phyloP scores from a whole-genome alignment of 306 rosid species.

The Quercus rubra region DNA sequence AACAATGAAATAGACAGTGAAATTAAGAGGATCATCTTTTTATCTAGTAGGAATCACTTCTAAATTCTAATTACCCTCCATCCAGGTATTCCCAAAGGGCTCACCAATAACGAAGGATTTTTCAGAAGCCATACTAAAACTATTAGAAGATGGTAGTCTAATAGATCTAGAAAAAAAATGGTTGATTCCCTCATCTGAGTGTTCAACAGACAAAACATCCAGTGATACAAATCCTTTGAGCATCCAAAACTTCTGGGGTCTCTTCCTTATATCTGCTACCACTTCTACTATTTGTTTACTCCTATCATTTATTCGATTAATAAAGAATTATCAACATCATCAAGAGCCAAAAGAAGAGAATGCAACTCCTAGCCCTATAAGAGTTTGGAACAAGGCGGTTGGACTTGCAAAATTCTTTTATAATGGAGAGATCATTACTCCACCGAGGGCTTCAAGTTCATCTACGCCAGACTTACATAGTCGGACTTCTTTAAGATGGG shows the following conservation, averaged over 20 bases:
- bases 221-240: constrained; percentile 24
- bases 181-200: constrained; percentile 20
- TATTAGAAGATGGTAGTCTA: constrained; percentile 39
- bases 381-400: neutral
- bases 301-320: constrained; percentile 17
- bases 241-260: constrained; percentile 50
- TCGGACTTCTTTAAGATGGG: neutral
- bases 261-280: constrained; percentile 47
- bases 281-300: constrained; percentile 52
- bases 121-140: constrained; percentile 47
- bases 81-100: constrained; percentile 70
- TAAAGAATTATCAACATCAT: neutral
- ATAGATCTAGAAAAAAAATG: constrained; percentile 32
- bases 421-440: neutral
- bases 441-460: neutral
- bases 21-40: neutral
- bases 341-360: constrained; percentile 14
- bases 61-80: neutral
- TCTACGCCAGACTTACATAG: neutral
- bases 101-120: constrained; percentile 63
- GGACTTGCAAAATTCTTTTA: neutral
- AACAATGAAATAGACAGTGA: too few species aligned
- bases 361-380: neutral
- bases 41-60: neutral
- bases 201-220: constrained; percentile 20